Evolutionary conservation across 2,329 filamentous ascomycete genomes (phyloP), one percentile per base, ranked within the genome.

Genomic region (Colletotrichum trifolii): DNA sequence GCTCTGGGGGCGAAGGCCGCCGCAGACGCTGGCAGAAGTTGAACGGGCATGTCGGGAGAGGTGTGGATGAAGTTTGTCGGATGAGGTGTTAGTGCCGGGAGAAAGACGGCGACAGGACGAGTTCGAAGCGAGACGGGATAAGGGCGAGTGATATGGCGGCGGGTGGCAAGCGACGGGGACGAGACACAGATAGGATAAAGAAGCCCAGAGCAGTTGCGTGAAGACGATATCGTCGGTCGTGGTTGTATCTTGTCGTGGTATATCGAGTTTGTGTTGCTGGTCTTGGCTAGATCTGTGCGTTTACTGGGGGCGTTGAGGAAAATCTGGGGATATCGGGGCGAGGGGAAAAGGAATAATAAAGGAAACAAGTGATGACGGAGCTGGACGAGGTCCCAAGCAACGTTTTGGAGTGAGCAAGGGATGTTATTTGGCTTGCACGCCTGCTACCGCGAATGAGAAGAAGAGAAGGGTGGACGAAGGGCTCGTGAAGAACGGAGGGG

Each of bases 21-120:
- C 71, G 96, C 96, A 74, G 96, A 98, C 68, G 95, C 95, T 72
- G 96, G 96, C 73, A 99, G 85, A 78, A 99, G 85, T 85, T 96
- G 91, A 75, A 94, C 91, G 77, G 94, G 94, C 96, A 98, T 98
- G 77, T 77, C 85, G 77, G n/a, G 34, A 15, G 55, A 54, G 50
- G 11, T 58, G 34, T 38, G 38, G 46, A 43, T 11, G 40, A 34
- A n/a, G 46, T 67, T 63, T 54, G 52, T 61, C 68, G 54, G 68
- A 63, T 61, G 66, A 48, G 62, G 66, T 58, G 61, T 60, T 68
- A 48, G 58, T 63, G 66, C 49, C n/a, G 33, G 48, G n/a, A 39
- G 46, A 48, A 68, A 39, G 46, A 49, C 34, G 33, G 58, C 48
- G 49, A 39, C 17, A 36, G 56, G 69, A 67, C 65, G 69, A 40